Evolutionary conservation across 495 filamentous ascomycete genomes (phyloP).

Genomic region (Apodospora peruviana): DNA sequence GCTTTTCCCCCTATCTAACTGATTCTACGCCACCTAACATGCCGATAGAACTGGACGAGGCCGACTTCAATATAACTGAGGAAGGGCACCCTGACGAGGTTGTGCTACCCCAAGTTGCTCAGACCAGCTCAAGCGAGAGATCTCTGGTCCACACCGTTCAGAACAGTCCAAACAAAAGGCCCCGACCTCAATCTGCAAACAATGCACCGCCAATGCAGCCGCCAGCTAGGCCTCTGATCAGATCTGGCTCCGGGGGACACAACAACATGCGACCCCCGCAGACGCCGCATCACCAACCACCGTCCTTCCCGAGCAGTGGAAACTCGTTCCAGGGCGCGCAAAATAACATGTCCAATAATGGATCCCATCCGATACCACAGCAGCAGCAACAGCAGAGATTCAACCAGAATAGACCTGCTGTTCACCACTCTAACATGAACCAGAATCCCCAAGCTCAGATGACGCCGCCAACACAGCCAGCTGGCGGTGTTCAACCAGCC

Average conservation of each 20-base stretch:
- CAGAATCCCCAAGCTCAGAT: slow-evolving; percentile 26
- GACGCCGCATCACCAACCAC: slow-evolving; percentile 31
- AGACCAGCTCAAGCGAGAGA: slow-evolving; percentile 4
- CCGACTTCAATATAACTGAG: slow-evolving; percentile 57
- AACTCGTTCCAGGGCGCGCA: slow-evolving; percentile 16
- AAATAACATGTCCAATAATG: slow-evolving; percentile 3
- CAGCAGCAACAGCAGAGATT: slow-evolving; percentile 24
- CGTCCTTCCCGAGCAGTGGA: slow-evolving; percentile 4
- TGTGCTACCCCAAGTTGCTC: slow-evolving; percentile 23
- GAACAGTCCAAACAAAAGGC: not conserved
- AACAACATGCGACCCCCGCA: slow-evolving; percentile 27
- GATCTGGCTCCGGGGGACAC: slow-evolving; percentile 19
- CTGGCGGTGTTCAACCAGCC: slow-evolving; percentile 16
- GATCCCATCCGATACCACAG: slow-evolving; percentile 10
- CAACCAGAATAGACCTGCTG: slow-evolving; percentile 21
- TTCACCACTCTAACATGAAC: slow-evolving; percentile 12
- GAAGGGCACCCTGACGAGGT: slow-evolving; percentile 64
- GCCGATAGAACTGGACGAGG: slow-evolving; percentile 60
- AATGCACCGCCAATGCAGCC: slow-evolving; percentile 28
- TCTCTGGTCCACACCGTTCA: not conserved
- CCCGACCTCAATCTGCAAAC: slow-evolving; percentile 1
- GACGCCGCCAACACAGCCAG: slow-evolving; percentile 23
- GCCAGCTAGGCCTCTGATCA: slow-evolving; percentile 22
- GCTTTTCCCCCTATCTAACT: slow-evolving; percentile 6
- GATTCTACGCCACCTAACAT: slow-evolving; percentile 4